Evolutionary conservation across 495 filamentous ascomycete species (phyloP).

Genomic region (Gamarada debralockiae): DNA sequence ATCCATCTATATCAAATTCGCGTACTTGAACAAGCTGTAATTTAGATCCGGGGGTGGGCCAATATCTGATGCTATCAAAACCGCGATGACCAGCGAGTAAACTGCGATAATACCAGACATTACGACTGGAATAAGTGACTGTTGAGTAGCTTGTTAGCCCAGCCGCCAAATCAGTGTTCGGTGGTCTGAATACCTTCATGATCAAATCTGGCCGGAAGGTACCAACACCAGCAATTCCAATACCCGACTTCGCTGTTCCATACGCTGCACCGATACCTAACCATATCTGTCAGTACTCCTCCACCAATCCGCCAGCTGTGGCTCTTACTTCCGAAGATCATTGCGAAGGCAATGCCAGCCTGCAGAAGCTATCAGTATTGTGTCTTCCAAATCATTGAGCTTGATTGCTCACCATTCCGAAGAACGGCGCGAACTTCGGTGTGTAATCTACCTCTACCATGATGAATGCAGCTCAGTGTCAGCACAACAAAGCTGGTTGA

Average conservation of each 20-base stretch:
- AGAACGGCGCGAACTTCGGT: conserved; percentile 94
- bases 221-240: conserved; percentile 92
- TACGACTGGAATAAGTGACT: conserved; percentile 94
- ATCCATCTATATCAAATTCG: conserved; percentile 3
- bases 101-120: conserved; percentile 99
- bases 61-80: conserved; percentile 87
- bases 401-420: conserved; percentile 78
- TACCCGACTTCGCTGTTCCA: conserved; percentile 94
- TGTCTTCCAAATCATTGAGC: neutral
- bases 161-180: neutral
- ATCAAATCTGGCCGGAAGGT: conserved; percentile 92
- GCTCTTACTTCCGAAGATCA: conserved; percentile 88
- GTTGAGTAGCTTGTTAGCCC: conserved; percentile 24
- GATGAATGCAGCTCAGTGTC: conserved; percentile 11
- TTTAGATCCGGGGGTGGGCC: conserved; percentile 54
- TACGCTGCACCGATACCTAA: conserved; percentile 90
- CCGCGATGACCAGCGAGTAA: conserved; percentile 93
- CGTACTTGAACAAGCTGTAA: conserved; percentile 82
- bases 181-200: conserved; percentile 73
- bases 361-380: conserved; percentile 41
- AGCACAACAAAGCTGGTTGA: neutral
- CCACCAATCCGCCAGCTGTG: conserved; percentile 20
- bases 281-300: conserved; percentile 14
- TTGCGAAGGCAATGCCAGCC: conserved; percentile 87
- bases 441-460: conserved; percentile 36